Evolutionary conservation across 1,139 yeast species (phyloP), one percentile per base, ranked within the genome.

Genomic region (Suhomyces anneliseae): DNA sequence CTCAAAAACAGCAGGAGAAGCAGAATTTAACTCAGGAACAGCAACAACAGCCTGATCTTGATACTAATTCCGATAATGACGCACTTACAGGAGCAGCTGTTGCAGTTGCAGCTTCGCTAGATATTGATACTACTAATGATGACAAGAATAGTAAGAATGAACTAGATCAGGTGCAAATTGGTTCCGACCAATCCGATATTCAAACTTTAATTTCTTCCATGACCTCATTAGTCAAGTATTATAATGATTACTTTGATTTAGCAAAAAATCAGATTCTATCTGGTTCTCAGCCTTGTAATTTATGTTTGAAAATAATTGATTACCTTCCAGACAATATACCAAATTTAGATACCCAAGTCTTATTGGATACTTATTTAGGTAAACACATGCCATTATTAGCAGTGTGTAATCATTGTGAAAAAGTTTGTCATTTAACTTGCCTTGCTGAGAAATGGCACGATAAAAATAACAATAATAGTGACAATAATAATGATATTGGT

Each of bases 401-500:
- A 0, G 58, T 72, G 8, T 80, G 85, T 45, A 58, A 62, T 27
- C 62, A 67, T 19, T 79, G 84, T 55, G 51, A 55, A 5, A 55
- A 58, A 9, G 55, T 69, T 2, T 62, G 66, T 27, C 86, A 82
- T 60, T 56, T 82, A 34, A 37, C 59, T 0, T 82, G 87, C 54
- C 55, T 79, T 40, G 70, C 75, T 3, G 51, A 56, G n/a, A n/a
- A 19, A 11, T 29, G 37, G 37, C 10, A 19, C 2, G 32, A 43
- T 4, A 59, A 59, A 34, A 44, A 56, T 38, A 9, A 9, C 9
- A 29, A 29, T 29, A 29, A 19, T 19, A 19, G 4, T 14, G 15
- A 14, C 15, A 14, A 14, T 14, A 14, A 14, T 14, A 14, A 14
- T 14, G 15, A 14, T 19, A 19, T 3, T 4, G 24, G 24, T 19